These are phyloP conservation scores for Quercus robur DNA, from an alignment of 306 rosid species.

Conservation along the genomic window DNA sequence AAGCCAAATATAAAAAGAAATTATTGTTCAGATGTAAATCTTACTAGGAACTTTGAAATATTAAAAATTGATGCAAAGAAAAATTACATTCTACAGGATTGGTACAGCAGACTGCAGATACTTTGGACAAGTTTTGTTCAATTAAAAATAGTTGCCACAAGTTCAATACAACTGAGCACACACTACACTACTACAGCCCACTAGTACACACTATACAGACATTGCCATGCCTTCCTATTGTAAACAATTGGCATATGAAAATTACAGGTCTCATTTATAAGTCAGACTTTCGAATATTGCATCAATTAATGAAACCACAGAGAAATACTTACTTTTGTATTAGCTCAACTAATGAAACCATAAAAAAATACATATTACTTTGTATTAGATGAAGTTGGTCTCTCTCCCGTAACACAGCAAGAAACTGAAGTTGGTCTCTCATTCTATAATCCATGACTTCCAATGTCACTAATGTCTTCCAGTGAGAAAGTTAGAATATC, in stretches of 20 bases:
- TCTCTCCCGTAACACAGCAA: background rate
- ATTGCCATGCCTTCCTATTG: background rate
- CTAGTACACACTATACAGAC: background rate
- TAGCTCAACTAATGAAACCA: background rate
- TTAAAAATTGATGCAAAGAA: background rate
- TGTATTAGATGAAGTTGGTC: background rate
- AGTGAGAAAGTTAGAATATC: background rate
- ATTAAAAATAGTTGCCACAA: background rate
- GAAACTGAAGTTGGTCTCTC: background rate
- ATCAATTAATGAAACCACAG: too few species aligned
- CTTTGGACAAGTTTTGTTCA: too few species aligned
- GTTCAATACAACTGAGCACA: background rate
- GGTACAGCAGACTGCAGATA: too few species aligned
- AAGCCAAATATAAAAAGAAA: background rate
- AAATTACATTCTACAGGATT: too few species aligned
- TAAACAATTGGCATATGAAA: background rate
- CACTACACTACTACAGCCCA: background rate
- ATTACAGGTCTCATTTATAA: background rate
- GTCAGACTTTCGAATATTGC: background rate
- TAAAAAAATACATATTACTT: background rate
- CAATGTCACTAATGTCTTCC: background rate
- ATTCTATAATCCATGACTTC: background rate
- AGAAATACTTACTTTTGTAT: background rate
- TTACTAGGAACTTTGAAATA: background rate
- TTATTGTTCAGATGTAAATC: background rate